A percentile compares a stretch with the other conserved stretches of the same genome.
Conservation (phyloP, 352 stramenopile species). For the Pythium aristosporum region DNA sequence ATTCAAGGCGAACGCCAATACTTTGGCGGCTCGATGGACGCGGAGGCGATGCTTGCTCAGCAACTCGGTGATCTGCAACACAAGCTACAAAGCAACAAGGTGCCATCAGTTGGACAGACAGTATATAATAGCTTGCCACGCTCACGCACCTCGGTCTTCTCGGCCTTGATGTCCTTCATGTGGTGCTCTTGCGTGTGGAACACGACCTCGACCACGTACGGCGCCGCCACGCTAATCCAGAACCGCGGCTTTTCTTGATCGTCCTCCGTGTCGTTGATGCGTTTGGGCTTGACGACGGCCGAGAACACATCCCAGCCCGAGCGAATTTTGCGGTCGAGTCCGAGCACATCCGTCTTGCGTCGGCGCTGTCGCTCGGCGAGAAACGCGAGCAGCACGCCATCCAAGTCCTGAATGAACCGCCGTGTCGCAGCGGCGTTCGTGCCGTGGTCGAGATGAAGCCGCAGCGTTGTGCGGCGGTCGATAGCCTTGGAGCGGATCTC, state of each 20-base stretch:
- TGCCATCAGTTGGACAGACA: not conserved
- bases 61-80: constrained; percentile 60
- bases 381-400: constrained; percentile 40
- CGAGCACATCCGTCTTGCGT: constrained; percentile 39
- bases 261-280: constrained; percentile 28
- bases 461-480: constrained; percentile 52
- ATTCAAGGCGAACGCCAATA: constrained; percentile 2
- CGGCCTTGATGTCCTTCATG: constrained; percentile 53
- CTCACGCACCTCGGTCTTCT: constrained; percentile 60
- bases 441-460: constrained; percentile 55
- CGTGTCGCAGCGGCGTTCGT: constrained; percentile 51
- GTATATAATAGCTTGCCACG: not conserved
- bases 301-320: constrained; percentile 44
- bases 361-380: constrained; percentile 24
- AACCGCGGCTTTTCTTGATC: constrained; percentile 41
- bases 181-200: constrained; percentile 76
- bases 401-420: constrained; percentile 73
- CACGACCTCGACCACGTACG: constrained; percentile 70
- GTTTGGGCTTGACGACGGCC: constrained; percentile 38
- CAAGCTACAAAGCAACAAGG: constrained; percentile 15
- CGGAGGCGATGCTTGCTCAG: constrained; percentile 28
- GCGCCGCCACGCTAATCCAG: constrained; percentile 70
- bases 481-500: constrained; percentile 68
- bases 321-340: constrained; percentile 43
- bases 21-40: constrained; percentile 26